Conservation (phyloP, 345 rosid species). For the Syzygium oleosum region DNA sequence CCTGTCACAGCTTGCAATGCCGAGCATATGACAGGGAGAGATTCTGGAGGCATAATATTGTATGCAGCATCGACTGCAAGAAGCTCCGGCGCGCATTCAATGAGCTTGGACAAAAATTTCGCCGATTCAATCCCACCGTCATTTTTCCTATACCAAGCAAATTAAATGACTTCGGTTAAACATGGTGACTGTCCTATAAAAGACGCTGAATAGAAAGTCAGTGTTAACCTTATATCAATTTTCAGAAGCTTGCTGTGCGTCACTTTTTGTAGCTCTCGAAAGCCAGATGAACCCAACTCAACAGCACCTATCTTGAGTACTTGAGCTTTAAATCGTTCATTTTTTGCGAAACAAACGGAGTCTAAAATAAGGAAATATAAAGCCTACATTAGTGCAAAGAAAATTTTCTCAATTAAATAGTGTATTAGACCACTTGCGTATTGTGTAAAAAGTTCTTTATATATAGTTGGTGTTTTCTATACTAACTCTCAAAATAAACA, state of each 20-base stretch:
- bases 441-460: neutral
- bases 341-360: too few relatives aligned
- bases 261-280: constrained; percentile 35
- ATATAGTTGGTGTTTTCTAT: too few relatives aligned
- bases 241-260: constrained; percentile 33
- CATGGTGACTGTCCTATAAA: neutral
- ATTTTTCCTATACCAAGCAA: neutral
- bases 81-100: constrained; percentile 49
- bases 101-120: constrained; percentile 44
- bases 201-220: neutral
- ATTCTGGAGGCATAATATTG: constrained; percentile 72
- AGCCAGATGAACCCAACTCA: constrained; percentile 72
- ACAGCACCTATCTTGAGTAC: constrained; percentile 58
- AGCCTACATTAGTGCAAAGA: neutral
- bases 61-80: constrained; percentile 42
- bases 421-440: neutral
- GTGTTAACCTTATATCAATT: constrained; percentile 60
- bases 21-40: constrained; percentile 45
- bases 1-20: constrained; percentile 49
- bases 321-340: neutral
- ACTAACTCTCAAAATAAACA: neutral
- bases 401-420: neutral
- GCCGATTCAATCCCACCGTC: neutral
- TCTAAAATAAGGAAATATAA: neutral
- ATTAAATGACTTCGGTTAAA: neutral